Evolutionary conservation across 176 grass and related monocot genomes (phyloP), one percentile per base, ranked within the genome.

Genomic region (Elymus sibiricus): DNA sequence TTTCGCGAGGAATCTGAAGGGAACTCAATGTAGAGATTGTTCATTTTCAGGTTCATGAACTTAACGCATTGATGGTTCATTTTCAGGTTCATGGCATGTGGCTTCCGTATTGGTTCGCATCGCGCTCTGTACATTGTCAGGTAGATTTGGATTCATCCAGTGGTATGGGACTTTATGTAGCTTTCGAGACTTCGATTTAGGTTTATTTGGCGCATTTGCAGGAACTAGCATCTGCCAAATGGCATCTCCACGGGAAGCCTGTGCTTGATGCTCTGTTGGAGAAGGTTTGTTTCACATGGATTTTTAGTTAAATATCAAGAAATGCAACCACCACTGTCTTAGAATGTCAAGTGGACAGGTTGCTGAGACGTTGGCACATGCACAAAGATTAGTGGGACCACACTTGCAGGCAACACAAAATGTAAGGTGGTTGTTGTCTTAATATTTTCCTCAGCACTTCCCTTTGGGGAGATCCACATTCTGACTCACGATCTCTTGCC

Each of bases 61-160:
- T 34, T 74, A 21, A 66, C 0, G 7, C 31, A 29, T 6, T n/a
- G 35, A 31, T 61, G 22, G 7, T 17, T 49, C 47, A 19, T 77
- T 81, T 82, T 86, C 74, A 95, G 93, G 63, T 75, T 56, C 80
- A 79, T 70, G 67, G 31, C 55, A 85, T 77, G 72, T 91, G 90
- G 90, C 74, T 95, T 72, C 91, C 93, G 19, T 79, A 82, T 69
- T 93, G 88, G 93, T 21, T 91, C 42, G 55, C 59, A 6, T 77
- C 46, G 1, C 75, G 27, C 62, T 17, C 84, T 19, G 15, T 25
- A 12, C 53, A 46, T 61, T 93, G 25, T 46, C 87, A 90, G 93
- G 87, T 94, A 80, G 56, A 80, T n/a, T 21, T 39, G 2, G 5
- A 71, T 64, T 24, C 12, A 27, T 14, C 11, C 31, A 75, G 13